phyloP scores from a whole-genome alignment of 2,329 filamentous ascomycete species.

The Penicillium olsonii region DNA sequence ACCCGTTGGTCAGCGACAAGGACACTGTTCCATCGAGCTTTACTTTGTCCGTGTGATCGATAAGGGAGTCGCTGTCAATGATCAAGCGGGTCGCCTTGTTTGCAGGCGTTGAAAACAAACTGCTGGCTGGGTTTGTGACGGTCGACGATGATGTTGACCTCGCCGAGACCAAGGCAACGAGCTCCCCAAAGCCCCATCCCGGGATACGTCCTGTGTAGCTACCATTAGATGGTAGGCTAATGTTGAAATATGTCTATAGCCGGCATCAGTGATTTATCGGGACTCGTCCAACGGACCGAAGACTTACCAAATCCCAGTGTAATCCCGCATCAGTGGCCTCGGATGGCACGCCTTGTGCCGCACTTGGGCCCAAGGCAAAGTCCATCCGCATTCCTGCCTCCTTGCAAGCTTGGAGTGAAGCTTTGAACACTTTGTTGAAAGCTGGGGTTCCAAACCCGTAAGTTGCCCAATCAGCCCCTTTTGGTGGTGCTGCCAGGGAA shows the following conservation, averaged over 20 bases:
- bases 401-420: slow-evolving; percentile 33
- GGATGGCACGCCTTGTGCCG: slow-evolving; percentile 51
- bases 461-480: slow-evolving; percentile 36
- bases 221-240: slow-evolving; percentile 28
- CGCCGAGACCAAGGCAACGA: slow-evolving; percentile 29
- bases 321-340: slow-evolving; percentile 35
- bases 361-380: slow-evolving; percentile 50
- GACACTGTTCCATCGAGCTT: slow-evolving; percentile 9
- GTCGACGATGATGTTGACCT: slow-evolving; percentile 15
- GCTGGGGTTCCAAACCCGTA: slow-evolving; percentile 45
- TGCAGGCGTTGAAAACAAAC: slow-evolving; percentile 4
- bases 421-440: slow-evolving; percentile 30
- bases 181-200: slow-evolving; percentile 40
- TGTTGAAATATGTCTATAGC: background rate
- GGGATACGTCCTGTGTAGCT: slow-evolving; percentile 33
- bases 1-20: slow-evolving; percentile 5
- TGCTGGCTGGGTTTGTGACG: slow-evolving; percentile 14
- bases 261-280: background rate
- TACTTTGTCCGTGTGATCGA: slow-evolving; percentile 5
- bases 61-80: slow-evolving; percentile 13
- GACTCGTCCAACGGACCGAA: background rate
- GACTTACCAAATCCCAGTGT: slow-evolving; percentile 26
- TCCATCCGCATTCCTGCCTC: slow-evolving; percentile 47
- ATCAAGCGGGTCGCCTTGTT: slow-evolving; percentile 10
- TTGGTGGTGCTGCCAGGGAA: slow-evolving; percentile 6